These are phyloP conservation scores for Chaetoscypha palmicola DNA, from an alignment of 2,329 filamentous ascomycete species.

Conservation along the genomic window DNA sequence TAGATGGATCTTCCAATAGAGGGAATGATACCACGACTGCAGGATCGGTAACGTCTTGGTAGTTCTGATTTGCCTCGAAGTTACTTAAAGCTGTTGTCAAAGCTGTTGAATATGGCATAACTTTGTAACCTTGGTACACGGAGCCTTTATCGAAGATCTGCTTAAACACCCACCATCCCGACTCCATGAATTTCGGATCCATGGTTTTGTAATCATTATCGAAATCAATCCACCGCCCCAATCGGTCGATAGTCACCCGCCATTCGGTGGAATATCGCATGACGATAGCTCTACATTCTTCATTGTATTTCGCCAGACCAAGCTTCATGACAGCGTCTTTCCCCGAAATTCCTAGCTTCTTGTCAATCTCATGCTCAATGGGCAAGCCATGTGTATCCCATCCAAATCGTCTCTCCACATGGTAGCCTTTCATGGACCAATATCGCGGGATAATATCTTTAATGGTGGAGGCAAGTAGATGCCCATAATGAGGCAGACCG, in stretches of 20 bases:
- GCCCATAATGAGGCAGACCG: constrained; percentile 57
- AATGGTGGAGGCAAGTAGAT: constrained; percentile 81
- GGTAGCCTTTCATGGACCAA: constrained; percentile 94
- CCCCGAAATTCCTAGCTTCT: constrained; percentile 83
- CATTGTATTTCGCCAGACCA: constrained; percentile 84
- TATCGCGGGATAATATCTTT: constrained; percentile 96
- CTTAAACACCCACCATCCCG: constrained; percentile 95
- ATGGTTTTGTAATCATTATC: constrained; percentile 99
- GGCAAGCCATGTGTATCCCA: constrained; percentile 95
- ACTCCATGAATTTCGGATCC: constrained; percentile 94
- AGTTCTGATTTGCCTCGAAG: constrained; percentile 91
- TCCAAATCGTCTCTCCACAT: constrained; percentile 87
- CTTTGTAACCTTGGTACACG: constrained; percentile 83
- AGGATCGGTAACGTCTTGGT: constrained; percentile 87
- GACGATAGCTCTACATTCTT: constrained; percentile 84
- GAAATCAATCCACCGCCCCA: constrained; percentile 96
- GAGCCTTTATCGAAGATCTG: constrained; percentile 82
- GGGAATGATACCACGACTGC: constrained; percentile 86
- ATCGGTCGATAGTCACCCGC: constrained; percentile 77
- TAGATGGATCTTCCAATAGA: constrained; percentile 67
- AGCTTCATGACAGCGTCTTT: constrained; percentile 81
- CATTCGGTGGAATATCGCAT: constrained; percentile 87
- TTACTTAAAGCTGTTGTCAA: constrained; percentile 86
- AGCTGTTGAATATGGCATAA: constrained; percentile 93
- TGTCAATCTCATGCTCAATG: constrained; percentile 96